Evolutionary conservation across 352 stramenopile species (phyloP), one percentile per base, ranked within the genome.

Genomic region (Phytophthora pinifolia): DNA sequence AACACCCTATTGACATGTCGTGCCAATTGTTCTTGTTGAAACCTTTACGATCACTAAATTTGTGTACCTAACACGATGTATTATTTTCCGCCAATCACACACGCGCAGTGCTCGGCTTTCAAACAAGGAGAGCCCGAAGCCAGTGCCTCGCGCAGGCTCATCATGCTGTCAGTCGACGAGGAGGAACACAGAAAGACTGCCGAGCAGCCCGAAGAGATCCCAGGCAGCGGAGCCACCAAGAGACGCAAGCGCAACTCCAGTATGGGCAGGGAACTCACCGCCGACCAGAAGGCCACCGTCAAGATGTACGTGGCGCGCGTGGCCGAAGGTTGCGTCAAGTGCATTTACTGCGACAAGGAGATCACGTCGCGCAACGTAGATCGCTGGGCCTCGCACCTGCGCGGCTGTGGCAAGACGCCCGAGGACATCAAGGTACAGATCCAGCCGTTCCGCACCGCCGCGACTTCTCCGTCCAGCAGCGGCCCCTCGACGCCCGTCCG

Each of bases 351-450:
- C 61, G 77, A 87, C 38, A 93, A 93, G 59, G 83, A 93, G 59
- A 93, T 93, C 59, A 70, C 83, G 42, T 88, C 76, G 35, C 86
- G 85, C 55, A 93, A 93, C 55, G 74, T 93, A 1, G 83, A 93
- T 46, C 83, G 83, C 14, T 93, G 83, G 83, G 83, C 78, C 10
- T 93, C 83, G 29, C 83, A 93, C 47, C 46, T 93, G 53, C 83
- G 83, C 18, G 79, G 80, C 13, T 93, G 83, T 56, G 42, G 74
- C 46, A 89, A 90, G 63, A 88, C 83, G 9, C 80, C 80, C 2
- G 83, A 90, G 25, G 80, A 90, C 22, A 48, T 93, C 6, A 93
- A 93, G 65, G 51, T 53, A 29, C 76, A 89, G 64, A 93, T 93
- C 61, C 74, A 88, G 62, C 83, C 83, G 8, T 65, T 73, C 59